These are phyloP conservation scores for Lathyrus sativus DNA, from an alignment of 306 rosid genomes.

Conservation along the genomic window DNA sequence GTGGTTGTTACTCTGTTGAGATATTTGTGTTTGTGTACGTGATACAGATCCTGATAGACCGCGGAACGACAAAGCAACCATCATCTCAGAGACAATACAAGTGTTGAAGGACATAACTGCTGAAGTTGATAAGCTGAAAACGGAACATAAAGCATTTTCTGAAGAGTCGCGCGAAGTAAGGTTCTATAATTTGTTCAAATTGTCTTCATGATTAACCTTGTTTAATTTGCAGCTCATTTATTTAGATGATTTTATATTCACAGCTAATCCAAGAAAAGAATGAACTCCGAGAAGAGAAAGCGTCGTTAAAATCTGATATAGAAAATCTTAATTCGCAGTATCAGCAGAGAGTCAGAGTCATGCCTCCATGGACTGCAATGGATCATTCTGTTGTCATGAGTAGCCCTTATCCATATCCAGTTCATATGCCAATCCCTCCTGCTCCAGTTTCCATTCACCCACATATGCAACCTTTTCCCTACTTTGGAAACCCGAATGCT, in stretches of 20 bases:
- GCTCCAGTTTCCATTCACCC: constrained; percentile 8
- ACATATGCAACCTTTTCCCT: constrained; percentile 48
- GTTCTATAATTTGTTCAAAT: constrained; percentile 26
- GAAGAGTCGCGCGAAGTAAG: constrained; percentile 85
- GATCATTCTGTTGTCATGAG: constrained; percentile 77
- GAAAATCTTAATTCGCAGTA: constrained; percentile 71
- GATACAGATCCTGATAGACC: constrained; percentile 87
- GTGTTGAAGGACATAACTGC: constrained; percentile 69
- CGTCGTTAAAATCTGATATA: constrained; percentile 67
- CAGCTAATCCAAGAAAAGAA: constrained; percentile 88
- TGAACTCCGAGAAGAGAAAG: constrained; percentile 91
- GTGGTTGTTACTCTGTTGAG: neutral
- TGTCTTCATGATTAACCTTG: constrained; percentile 11
- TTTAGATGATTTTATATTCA: constrained; percentile 32
- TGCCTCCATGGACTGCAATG: constrained; percentile 78
- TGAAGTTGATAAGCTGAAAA: constrained; percentile 67
- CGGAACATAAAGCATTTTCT: constrained; percentile 63
- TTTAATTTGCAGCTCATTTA: constrained; percentile 24
- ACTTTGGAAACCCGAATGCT: constrained; percentile 69
- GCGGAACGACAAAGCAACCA: constrained; percentile 89
- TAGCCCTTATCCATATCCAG: constrained; percentile 74
- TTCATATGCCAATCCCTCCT: constrained; percentile 47
- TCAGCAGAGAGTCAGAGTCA: constrained; percentile 75
- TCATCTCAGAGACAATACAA: constrained; percentile 77
- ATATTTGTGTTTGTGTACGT: constrained; percentile 27